Evolutionary conservation across 257 asterid genomes (phyloP), one percentile per base, ranked within the genome.

Genomic region (Gentiana macrophylla): DNA sequence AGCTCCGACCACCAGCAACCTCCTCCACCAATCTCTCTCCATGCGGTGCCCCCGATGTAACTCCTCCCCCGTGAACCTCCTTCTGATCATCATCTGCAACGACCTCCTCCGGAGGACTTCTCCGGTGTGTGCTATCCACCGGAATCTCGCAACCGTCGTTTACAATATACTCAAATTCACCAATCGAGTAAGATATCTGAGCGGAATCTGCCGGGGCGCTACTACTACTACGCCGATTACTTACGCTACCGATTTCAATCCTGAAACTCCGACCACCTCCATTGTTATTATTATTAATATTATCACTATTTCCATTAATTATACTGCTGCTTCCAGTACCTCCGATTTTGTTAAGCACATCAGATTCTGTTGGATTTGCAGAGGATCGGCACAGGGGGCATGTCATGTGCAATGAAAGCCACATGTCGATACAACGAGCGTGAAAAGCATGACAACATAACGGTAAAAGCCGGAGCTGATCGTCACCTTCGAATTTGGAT

Each of bases 401-500:
- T 0, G 95, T 82, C 6, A 81, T 85, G 51, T 84, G 82, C 11
- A 85, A 56, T 2, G 72, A 56, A 6, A 91, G 90, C 98, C 98
- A 91, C 64, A 94, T 57, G 74, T 87, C 96, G 57, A 91, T 87
- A 50, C 98, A 91, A 3, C 49, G 65, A 4, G 84, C 84, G 72
- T 91, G 98, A 37, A 91, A 91, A 33, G 96, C 98, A 82, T 91
- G 98, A 54, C 95, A 84, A 56, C 98, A 91, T 15, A 86, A 68
- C 1, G 96, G 96, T 52, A 91, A 36, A 56, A 91, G 55, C 0
- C 98, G 86, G 52, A 91, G 80, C 48, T 74, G 84, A 56, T 91
- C 95, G 2, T 75, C 76, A 56, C 69, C 67, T 67, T 87, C 94
- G 50, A 91, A 91, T 47, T 78, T 87, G 5, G 94, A 82, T 13